A percentile compares a stretch with the other conserved stretches of the same genome.
phyloP scores from a whole-genome alignment of 805 yeast genomes.

The Lachancea dasiensis region DNA sequence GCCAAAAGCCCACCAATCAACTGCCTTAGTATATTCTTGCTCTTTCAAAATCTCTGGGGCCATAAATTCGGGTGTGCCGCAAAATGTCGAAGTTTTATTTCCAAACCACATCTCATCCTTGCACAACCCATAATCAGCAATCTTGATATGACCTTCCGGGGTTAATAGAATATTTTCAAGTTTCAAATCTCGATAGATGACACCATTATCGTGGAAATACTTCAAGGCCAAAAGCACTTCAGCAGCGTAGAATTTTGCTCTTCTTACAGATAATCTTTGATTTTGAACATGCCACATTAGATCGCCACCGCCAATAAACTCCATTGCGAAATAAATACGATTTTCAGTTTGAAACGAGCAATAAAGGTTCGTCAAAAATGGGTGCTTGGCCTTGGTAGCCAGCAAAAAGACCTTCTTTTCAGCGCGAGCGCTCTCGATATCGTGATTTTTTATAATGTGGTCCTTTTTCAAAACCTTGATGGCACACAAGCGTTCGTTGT shows the following conservation, averaged over 20 bases:
- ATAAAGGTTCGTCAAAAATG: constrained; percentile 82
- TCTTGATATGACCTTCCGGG: constrained; percentile 87
- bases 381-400: constrained; percentile 86
- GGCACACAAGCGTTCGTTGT: constrained; percentile 78
- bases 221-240: constrained; percentile 89
- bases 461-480: constrained; percentile 95
- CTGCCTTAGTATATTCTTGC: constrained; percentile 86
- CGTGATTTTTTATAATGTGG: constrained; percentile 90
- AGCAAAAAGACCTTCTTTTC: constrained; percentile 85
- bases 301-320: constrained; percentile 96
- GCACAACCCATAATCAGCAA: constrained; percentile 96
- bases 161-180: constrained; percentile 89
- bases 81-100: constrained; percentile 84
- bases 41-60: constrained; percentile 97
- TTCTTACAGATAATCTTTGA: constrained; percentile 74
- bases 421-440: constrained; percentile 89
- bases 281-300: constrained; percentile 99
- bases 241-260: constrained; percentile 97
- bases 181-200: constrained; percentile 93
- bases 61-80: constrained; percentile 99
- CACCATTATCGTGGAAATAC: constrained; percentile 92
- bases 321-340: constrained; percentile 97
- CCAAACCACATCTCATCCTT: constrained; percentile 88
- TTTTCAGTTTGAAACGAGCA: constrained; percentile 98
- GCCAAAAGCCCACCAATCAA: constrained; percentile 99